Evolutionary conservation across 139 green algal species (phyloP), one percentile per base, ranked within the genome.

Genomic region (Gonium pectorale): DNA sequence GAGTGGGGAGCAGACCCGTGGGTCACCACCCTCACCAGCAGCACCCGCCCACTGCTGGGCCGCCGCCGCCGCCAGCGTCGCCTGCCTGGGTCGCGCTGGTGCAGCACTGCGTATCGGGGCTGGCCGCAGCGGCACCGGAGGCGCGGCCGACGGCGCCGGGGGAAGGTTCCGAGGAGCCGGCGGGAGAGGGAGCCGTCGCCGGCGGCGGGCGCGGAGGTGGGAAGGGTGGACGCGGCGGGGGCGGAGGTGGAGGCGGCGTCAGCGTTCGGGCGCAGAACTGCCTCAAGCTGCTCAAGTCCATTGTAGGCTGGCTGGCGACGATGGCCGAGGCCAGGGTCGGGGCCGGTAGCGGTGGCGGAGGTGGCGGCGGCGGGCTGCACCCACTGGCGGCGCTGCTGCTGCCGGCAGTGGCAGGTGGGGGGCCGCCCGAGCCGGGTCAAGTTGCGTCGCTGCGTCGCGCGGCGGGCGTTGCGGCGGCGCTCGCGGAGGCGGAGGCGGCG

Each of bases 331-430:
- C n/a, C 40, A 5, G 37, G 38, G 17, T 26, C 67, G 19, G 67
- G 38, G 40, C 38, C 67, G 8, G 38, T 40, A 56, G 67, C 13
- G 19, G 56, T 6, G 56, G 56, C 56, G 22, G 56, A n/a, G 22
- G 56, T 27, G 22, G 56, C 19, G 22, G 56, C 6, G 56, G 22
- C 19, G 22, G 56, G n/a, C 19, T 72, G 68, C 68, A 77, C 31
- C 68, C 68, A 35, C 27, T 60, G 1, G 68, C 44, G 44, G 27
- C 60, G n/a, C 68, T 77, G 41, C 68, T 77, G 44, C 44, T 77
- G 68, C 68, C 68, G 41, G 40, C 26, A 43, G 19, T 60, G 68
- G 15, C 5, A 43, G 43, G 27, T 5, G 68, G 27, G n/a, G 68
- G 9, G 26, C 27, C 26, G 27, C 43, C 8, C 11, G 43, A 33